Evolutionary conservation across 345 rosid genomes (phyloP).

Genomic region (rapeseed (Brassica napus)): DNA sequence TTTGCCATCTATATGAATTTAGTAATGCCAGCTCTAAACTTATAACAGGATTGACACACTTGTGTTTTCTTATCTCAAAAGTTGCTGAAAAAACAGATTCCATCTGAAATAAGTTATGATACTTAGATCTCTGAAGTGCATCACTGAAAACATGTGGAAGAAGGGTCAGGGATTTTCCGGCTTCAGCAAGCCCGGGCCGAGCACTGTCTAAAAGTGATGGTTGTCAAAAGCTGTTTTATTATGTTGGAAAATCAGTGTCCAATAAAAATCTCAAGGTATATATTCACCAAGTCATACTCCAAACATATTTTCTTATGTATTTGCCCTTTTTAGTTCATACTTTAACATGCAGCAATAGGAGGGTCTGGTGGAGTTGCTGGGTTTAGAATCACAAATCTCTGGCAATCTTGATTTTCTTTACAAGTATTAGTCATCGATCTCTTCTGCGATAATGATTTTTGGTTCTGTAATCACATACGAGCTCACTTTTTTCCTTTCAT

Average conservation of each 20-base stretch:
- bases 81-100: neutral
- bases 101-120: neutral
- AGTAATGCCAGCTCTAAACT: slow-evolving; percentile 59
- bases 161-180: slow-evolving; percentile 84
- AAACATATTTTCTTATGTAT: neutral
- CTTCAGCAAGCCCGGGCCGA: slow-evolving; percentile 88
- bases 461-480: too few species aligned
- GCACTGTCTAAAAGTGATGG: slow-evolving; percentile 65
- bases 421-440: too few species aligned
- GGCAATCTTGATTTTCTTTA: slow-evolving; percentile 27
- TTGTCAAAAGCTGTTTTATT: slow-evolving; percentile 76
- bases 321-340: neutral
- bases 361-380: slow-evolving; percentile 60
- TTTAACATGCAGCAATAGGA: slow-evolving; percentile 78
- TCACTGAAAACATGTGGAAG: slow-evolving; percentile 48
- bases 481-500: too few species aligned
- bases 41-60: slow-evolving; percentile 61
- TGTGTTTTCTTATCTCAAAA: neutral
- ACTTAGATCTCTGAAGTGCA: slow-evolving; percentile 68
- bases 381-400: slow-evolving; percentile 70
- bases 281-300: neutral
- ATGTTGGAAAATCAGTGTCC: slow-evolving; percentile 87
- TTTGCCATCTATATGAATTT: slow-evolving; percentile 82
- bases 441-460: too few species aligned
- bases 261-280: slow-evolving; percentile 67